Conservation (phyloP, 805 yeast species). For the Danielia reshetovae region DNA sequence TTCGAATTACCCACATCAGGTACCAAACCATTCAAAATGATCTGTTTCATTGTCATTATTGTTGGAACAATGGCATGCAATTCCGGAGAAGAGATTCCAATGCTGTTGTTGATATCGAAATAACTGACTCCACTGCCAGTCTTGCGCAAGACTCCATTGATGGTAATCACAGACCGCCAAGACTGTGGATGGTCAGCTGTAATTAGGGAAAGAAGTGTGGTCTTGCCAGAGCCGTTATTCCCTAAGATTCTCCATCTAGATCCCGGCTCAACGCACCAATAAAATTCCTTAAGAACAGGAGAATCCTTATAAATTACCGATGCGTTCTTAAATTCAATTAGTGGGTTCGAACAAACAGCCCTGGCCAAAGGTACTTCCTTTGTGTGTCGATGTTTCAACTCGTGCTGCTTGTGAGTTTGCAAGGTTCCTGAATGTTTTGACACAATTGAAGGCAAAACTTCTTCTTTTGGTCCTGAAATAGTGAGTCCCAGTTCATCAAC, state of each 20-base stretch:
- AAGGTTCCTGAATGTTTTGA: background rate
- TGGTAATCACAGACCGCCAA: constrained; percentile 67
- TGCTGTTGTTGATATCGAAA: constrained; percentile 70
- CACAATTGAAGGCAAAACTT: constrained; percentile 11
- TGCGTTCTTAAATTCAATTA: constrained; percentile 52
- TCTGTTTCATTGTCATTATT: constrained; percentile 45
- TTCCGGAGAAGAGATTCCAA: constrained; percentile 91
- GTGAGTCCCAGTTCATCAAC: constrained; percentile 51
- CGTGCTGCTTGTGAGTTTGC: background rate
- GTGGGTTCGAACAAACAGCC: background rate
- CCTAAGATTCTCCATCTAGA: constrained; percentile 90
- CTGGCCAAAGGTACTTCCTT: no score
- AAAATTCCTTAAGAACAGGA: constrained; percentile 54
- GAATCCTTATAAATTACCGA: constrained; percentile 63
- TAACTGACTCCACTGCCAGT: constrained; percentile 72
- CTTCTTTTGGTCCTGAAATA: constrained; percentile 42
- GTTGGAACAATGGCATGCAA: constrained; percentile 81
- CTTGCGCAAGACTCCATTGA: constrained; percentile 64
- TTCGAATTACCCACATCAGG: constrained; percentile 53
- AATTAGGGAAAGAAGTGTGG: constrained; percentile 76
- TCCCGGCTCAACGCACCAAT: constrained; percentile 65
- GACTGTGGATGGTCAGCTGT: constrained; percentile 97
- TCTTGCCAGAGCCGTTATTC: constrained; percentile 89
- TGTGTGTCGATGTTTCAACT: no score
- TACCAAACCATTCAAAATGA: constrained; percentile 69